A percentile compares a stretch with the other conserved stretches of the same genome.
Evolutionary conservation across 805 yeast genomes (phyloP).

Genomic region (Pichia heedii): DNA sequence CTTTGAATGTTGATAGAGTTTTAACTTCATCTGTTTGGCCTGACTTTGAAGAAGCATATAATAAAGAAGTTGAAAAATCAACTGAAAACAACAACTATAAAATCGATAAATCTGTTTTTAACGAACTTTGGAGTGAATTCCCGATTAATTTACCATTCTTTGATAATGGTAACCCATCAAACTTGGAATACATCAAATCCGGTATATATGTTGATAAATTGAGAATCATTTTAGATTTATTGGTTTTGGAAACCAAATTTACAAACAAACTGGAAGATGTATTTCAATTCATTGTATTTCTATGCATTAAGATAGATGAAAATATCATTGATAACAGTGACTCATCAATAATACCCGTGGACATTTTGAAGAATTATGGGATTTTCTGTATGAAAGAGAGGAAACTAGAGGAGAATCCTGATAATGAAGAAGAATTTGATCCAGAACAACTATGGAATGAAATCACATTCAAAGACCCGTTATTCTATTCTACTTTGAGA

Average conservation of each 20-base stretch:
- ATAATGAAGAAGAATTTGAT: background rate
- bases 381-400: background rate
- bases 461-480: slow-evolving; percentile 2
- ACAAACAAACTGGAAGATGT: slow-evolving; percentile 3
- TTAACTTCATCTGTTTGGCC: slow-evolving; percentile 6
- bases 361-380: slow-evolving; percentile 3
- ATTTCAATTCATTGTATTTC: slow-evolving; percentile 1
- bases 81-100: background rate
- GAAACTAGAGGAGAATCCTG: background rate
- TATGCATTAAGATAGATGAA: slow-evolving; percentile 2
- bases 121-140: slow-evolving; percentile 4
- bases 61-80: background rate
- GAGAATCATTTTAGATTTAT: slow-evolving; percentile 9
- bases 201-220: slow-evolving; percentile 11
- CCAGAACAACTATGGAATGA: slow-evolving; percentile 3
- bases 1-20: slow-evolving; percentile 7
- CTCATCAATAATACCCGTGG: slow-evolving; percentile 1
- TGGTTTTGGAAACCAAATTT: slow-evolving; percentile 5
- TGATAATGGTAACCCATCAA: slow-evolving; percentile 1
- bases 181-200: slow-evolving; percentile 3
- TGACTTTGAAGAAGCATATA: slow-evolving; percentile 4
- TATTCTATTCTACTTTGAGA: slow-evolving; percentile 1
- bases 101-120: slow-evolving; percentile 4
- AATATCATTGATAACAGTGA: background rate
- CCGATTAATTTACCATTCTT: slow-evolving; percentile 10